phyloP scores from a whole-genome alignment of 345 rosid genomes.

The Citrus unshiu region DNA sequence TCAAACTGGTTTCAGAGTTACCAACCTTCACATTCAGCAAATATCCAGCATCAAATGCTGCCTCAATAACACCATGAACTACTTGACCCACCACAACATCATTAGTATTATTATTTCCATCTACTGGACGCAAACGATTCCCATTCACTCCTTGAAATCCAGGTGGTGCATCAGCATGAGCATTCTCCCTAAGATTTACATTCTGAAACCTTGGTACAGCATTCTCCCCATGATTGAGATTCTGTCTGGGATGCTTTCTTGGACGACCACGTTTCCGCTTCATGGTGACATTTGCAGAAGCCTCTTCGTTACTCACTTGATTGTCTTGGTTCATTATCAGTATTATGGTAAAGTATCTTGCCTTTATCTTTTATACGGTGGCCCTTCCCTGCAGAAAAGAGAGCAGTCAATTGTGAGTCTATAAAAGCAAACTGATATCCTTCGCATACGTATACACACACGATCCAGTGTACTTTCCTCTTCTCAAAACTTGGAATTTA shows the following conservation, averaged over 20 bases:
- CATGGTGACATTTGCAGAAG: conserved; percentile 38
- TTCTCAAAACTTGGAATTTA: not conserved
- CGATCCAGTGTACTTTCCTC: not conserved
- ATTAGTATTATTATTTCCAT: conserved; percentile 24
- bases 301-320: conserved; percentile 34
- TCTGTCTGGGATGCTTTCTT: conserved; percentile 50
- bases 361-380: conserved; percentile 4
- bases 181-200: conserved; percentile 27
- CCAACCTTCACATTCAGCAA: conserved; percentile 69
- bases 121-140: conserved; percentile 29
- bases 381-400: conserved; percentile 16
- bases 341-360: not conserved
- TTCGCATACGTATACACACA: not conserved
- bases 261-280: conserved; percentile 93
- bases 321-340: conserved; percentile 46
- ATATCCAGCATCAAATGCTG: conserved; percentile 75
- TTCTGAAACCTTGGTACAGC: conserved; percentile 22
- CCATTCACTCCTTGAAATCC: conserved; percentile 30
- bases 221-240: conserved; percentile 17
- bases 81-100: conserved; percentile 59
- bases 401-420: not conserved
- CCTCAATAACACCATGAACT: conserved; percentile 71
- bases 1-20: conserved; percentile 45
- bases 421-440: not conserved
- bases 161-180: conserved; percentile 27